These are phyloP conservation scores for Zychaea mexicana DNA, from an alignment of 371 early-diverging fungal genomes.

Conservation along the genomic window DNA sequence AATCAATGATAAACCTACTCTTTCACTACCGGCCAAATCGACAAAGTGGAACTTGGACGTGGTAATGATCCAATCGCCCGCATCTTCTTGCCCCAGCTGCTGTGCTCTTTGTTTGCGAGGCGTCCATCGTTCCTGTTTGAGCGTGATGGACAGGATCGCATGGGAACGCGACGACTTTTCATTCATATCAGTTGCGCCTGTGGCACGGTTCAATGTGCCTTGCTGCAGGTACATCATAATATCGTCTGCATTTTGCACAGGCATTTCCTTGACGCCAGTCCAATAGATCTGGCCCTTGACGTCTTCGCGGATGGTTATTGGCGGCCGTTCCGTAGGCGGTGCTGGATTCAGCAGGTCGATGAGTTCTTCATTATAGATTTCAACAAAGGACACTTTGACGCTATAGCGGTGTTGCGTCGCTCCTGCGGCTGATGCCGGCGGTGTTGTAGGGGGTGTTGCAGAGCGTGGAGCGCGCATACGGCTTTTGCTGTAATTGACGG, in stretches of 20 bases:
- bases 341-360: slow-evolving; percentile 75
- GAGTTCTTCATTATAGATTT: slow-evolving; percentile 98
- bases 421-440: slow-evolving; percentile 1
- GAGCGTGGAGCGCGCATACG: slow-evolving; percentile 10
- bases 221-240: slow-evolving; percentile 69
- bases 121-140: slow-evolving; percentile 68
- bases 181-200: slow-evolving; percentile 98
- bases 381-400: slow-evolving; percentile 76
- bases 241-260: slow-evolving; percentile 75
- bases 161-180: slow-evolving; percentile 94
- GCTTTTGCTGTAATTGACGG: slow-evolving; percentile 5
- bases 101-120: slow-evolving; percentile 9
- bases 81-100: slow-evolving; percentile 26
- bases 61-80: slow-evolving; percentile 59
- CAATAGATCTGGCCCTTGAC: slow-evolving; percentile 88
- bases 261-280: slow-evolving; percentile 85
- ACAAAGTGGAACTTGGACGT: slow-evolving; percentile 98
- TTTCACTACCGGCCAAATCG: slow-evolving; percentile 99
- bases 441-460: slow-evolving; percentile 1
- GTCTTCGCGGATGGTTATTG: slow-evolving; percentile 91
- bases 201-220: slow-evolving; percentile 86
- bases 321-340: slow-evolving; percentile 57
- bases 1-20: slow-evolving; percentile 44
- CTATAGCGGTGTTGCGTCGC: slow-evolving; percentile 33
- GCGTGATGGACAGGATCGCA: slow-evolving; percentile 93